Conservation (phyloP, 192 early-diverging fungal species). For the Geranomyces variabilis region DNA sequence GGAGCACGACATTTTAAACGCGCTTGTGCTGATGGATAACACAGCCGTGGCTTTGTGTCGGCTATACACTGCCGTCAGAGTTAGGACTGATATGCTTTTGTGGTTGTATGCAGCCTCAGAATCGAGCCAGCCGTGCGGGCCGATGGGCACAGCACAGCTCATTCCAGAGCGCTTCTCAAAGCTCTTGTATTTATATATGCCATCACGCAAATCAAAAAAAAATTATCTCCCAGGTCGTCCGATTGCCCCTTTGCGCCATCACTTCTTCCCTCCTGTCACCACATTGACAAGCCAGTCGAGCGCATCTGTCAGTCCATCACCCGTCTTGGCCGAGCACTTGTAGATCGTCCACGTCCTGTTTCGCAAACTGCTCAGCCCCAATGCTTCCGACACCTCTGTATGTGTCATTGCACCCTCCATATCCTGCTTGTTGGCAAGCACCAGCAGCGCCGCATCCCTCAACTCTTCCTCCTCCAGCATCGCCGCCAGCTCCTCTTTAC, state of each 20-base stretch:
- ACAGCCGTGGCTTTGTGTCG: too few relatives aligned
- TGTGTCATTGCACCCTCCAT: slow-evolving; percentile 90
- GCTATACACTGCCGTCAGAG: too few relatives aligned
- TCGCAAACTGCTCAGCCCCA: slow-evolving; percentile 83
- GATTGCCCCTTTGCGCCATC: neutral
- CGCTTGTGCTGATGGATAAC: too few relatives aligned
- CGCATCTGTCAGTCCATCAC: slow-evolving; percentile 89
- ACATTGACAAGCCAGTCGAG: slow-evolving; percentile 84
- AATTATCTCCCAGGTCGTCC: too few relatives aligned
- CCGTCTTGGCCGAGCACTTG: slow-evolving; percentile 92
- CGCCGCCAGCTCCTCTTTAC: slow-evolving; percentile 85
- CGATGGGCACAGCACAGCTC: too few relatives aligned
- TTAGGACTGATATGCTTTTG: too few relatives aligned
- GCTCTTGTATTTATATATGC: too few relatives aligned
- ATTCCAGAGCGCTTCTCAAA: too few relatives aligned
- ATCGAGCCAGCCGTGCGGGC: too few relatives aligned
- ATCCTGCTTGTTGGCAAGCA: slow-evolving; percentile 99
- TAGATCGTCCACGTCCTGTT: slow-evolving; percentile 93
- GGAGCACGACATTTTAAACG: too few relatives aligned
- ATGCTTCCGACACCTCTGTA: slow-evolving; percentile 83
- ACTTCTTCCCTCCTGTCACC: slow-evolving; percentile 38
- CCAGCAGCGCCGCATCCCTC: slow-evolving; percentile 82
- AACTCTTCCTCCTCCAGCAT: slow-evolving; percentile 98
- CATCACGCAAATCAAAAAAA: too few relatives aligned
- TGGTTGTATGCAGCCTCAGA: too few relatives aligned